A percentile compares a stretch with the other conserved stretches of the same genome.
Conservation (phyloP, 306 rosid genomes). For the Gastrolobium villosum region DNA sequence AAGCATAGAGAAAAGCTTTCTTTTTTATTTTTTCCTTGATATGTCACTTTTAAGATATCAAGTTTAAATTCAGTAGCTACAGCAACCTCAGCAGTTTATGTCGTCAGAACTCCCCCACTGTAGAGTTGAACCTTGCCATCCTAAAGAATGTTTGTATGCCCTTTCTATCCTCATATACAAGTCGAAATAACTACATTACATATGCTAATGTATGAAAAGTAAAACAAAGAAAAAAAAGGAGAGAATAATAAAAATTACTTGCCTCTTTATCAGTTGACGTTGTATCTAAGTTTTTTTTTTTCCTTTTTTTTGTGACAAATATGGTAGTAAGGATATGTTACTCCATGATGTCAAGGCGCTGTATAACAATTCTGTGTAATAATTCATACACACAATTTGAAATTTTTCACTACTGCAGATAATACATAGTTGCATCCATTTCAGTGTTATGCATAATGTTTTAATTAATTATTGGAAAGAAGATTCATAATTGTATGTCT, state of each 20-base stretch:
- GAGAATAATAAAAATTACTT: background rate
- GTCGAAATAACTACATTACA: background rate
- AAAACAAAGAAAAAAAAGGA: conserved; percentile 24
- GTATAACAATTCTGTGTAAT: background rate
- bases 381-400: background rate
- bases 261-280: background rate
- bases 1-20: conserved; percentile 2
- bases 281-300: background rate
- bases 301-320: background rate
- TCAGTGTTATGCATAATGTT: background rate
- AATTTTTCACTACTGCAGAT: background rate
- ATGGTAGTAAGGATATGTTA: conserved; percentile 32
- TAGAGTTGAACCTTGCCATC: conserved; percentile 20
- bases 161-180: conserved; percentile 26
- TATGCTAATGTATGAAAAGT: background rate
- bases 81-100: conserved; percentile 21
- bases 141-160: background rate
- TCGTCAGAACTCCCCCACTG: background rate
- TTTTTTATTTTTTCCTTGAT: background rate
- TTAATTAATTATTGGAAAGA: background rate
- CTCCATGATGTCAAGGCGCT: background rate
- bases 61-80: conserved; percentile 20
- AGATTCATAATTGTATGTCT: conserved; percentile 1
- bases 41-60: conserved; percentile 25
- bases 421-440: background rate